Evolutionary conservation across 306 rosid species (phyloP).

Genomic region (peach (Prunus persica)): Prunus_persica_NCBIv2 NC_034009.1:4048001-4048500

Average conservation of each 20-base stretch:
- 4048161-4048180: constrained; percentile 11
- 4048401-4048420: constrained; percentile 3
- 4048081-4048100: no score
- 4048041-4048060: background rate
- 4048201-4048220: constrained; percentile 48
- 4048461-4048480: background rate
- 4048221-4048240: constrained; percentile 39
- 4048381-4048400: background rate
- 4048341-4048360: background rate
- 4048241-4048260: constrained; percentile 34
- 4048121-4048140: background rate
- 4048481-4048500: background rate
- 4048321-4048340: background rate
- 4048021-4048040: background rate
- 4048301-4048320: background rate
- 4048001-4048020: no score
- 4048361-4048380: background rate
- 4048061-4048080: background rate
- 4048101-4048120: no score
- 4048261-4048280: constrained; percentile 37
- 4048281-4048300: background rate
- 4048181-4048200: constrained; percentile 88
- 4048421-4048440: background rate
- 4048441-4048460: background rate
- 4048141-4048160: background rate